Evolutionary conservation across 176 grass and related monocot species (phyloP).

Genomic region (Oryza australiensis): DNA sequence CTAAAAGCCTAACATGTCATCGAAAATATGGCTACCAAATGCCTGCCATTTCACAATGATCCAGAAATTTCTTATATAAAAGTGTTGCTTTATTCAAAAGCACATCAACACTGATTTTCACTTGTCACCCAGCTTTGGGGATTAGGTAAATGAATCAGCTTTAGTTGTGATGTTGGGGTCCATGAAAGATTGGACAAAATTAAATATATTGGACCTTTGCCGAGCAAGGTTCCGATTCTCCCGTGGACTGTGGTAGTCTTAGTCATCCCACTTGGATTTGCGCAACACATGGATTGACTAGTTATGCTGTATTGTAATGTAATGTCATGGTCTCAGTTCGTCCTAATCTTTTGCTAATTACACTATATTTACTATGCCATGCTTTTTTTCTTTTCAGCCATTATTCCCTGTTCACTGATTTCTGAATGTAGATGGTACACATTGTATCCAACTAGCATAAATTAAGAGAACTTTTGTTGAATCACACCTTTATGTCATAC

Average conservation of each 20-base stretch:
- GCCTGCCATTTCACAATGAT: not conserved
- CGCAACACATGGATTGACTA: not conserved
- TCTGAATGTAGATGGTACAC: not conserved
- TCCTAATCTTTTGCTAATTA: not conserved
- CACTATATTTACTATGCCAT: not conserved
- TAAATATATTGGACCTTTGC: conserved; percentile 21
- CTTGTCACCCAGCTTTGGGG: not conserved
- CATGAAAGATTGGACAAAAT: conserved; percentile 35
- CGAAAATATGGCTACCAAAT: not conserved
- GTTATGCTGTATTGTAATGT: not conserved
- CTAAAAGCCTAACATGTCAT: not conserved
- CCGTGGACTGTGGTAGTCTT: not conserved
- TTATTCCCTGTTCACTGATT: not conserved
- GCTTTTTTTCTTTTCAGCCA: conserved; percentile 4
- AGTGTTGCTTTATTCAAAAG: conserved; percentile 15
- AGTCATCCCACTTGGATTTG: not conserved
- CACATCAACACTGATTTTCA: conserved; percentile 14
- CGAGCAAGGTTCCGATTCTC: not conserved
- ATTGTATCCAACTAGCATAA: not conserved
- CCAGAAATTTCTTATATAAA: conserved; percentile 11
- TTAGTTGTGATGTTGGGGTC: conserved; percentile 42
- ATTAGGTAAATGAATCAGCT: conserved; percentile 47
- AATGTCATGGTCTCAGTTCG: not conserved
- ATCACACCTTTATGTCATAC: not conserved
- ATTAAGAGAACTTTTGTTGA: not conserved